Evolutionary conservation across 2,329 filamentous ascomycete species (phyloP), one percentile per base, ranked within the genome.

Genomic region (Keithomyces neogunnii): DNA sequence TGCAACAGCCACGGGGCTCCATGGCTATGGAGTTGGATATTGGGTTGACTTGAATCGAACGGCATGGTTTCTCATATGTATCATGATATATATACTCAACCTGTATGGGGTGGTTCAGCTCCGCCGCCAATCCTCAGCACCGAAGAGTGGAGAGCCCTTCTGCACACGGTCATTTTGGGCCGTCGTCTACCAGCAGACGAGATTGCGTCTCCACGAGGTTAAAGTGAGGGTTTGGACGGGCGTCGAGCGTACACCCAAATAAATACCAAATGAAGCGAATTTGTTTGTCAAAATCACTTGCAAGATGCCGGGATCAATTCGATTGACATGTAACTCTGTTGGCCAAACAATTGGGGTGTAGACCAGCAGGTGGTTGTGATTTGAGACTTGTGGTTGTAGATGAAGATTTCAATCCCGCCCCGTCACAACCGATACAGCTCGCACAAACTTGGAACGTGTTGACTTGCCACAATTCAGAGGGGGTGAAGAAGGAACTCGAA

Each of bases 51-150:
- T 55, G 49, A 52, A 53, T 53, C 50, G 59, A 59, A 60, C 59
- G 60, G 60, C 59, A 60, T 57, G 61, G 64, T 67, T 57, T 77
- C 70, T 73, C 68, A 66, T 77, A 75, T 78, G 73, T 77, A 74
- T 66, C 66, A 69, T 67, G 66, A 70, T 61, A 66, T 67, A 70
- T 61, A 66, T 67, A 69, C 63, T 64, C 61, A 62, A 62, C 40
- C 50, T 66, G 65, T 74, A 74, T 68, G 69, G 68, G 76, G 73
- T 76, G 75, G 74, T 76, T 75, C 70, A 65, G 76, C 81, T 84
- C 81, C 81, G 81, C 80, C 73, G 67, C 74, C 75, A 74, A 69
- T 73, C 71, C 75, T 83, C 72, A 80, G 77, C 80, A 85, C 82
- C 82, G 77, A 84, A 76, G 80, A 83, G 80, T 83, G 78, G 79